Conservation (phyloP, 202 grass and related monocot genomes). For the Digitaria exilis region DNA sequence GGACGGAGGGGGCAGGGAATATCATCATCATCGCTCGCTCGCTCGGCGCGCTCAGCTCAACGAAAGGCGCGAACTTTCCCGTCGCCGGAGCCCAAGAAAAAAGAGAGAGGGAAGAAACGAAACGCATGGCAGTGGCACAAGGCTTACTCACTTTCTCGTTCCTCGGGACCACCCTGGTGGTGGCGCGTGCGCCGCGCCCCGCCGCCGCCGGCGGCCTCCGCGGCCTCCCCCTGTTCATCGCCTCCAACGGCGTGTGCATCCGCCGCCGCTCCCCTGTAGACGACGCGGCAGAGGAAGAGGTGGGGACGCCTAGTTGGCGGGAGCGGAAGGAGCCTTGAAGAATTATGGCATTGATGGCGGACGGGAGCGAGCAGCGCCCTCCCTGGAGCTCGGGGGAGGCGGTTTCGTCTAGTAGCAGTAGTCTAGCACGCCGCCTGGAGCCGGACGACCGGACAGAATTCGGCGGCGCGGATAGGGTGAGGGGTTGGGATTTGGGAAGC, state of each 20-base stretch:
- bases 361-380: background rate
- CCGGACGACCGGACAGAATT: conserved; percentile 12
- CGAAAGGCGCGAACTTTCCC: conserved; percentile 50
- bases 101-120: background rate
- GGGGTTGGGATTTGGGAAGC: background rate
- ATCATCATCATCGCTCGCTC: conserved; percentile 40
- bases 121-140: background rate
- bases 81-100: conserved; percentile 4
- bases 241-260: conserved; percentile 26
- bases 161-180: conserved; percentile 55
- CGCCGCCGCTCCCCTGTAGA: too few species aligned
- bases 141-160: conserved; percentile 60
- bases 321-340: background rate
- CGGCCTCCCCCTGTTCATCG: background rate
- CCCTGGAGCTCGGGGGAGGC: background rate
- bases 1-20: conserved; percentile 36
- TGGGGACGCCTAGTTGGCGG: background rate
- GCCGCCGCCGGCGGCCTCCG: conserved; percentile 34
- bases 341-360: conserved; percentile 22
- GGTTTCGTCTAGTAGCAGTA: too few species aligned
- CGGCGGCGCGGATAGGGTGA: background rate
- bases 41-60: conserved; percentile 42
- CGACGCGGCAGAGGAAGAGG: too few species aligned
- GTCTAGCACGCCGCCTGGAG: background rate
- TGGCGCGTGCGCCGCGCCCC: conserved; percentile 29